Conservation (phyloP, 805 yeast species). For the Ascoidea asiatica region DNA sequence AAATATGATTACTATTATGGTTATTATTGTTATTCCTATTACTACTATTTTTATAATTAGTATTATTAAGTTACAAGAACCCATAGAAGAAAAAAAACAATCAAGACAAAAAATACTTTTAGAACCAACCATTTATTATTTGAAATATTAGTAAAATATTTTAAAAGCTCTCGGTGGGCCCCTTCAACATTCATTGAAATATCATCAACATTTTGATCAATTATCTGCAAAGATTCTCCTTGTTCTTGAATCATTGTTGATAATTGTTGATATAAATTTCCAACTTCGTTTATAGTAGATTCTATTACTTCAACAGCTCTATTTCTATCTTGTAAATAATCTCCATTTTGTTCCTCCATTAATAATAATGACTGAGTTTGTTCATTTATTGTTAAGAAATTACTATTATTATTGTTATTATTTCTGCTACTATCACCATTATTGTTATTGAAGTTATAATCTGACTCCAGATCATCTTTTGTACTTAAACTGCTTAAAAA, state of each 20-base stretch:
- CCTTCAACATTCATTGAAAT: slow-evolving; percentile 80
- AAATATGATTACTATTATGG: too few species aligned
- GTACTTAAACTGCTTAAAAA: neutral
- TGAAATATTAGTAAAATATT: slow-evolving; percentile 77
- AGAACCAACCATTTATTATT: slow-evolving; percentile 88
- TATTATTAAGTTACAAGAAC: slow-evolving; percentile 47
- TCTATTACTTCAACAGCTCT: slow-evolving; percentile 94
- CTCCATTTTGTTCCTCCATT: slow-evolving; percentile 67
- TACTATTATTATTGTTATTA: slow-evolving; percentile 10
- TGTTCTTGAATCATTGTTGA: slow-evolving; percentile 98
- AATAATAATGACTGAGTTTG: slow-evolving; percentile 74
- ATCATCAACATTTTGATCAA: slow-evolving; percentile 91
- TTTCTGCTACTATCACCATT: slow-evolving; percentile 10
- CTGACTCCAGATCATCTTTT: neutral
- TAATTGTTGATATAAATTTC: slow-evolving; percentile 83
- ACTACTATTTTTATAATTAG: too few species aligned
- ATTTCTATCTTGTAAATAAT: slow-evolving; percentile 71
- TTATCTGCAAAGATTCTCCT: slow-evolving; percentile 90
- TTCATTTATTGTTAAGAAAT: slow-evolving; percentile 58
- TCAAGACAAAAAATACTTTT: slow-evolving; percentile 77
- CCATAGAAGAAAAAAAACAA: slow-evolving; percentile 67
- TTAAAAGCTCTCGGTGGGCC: slow-evolving; percentile 86
- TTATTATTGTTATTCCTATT: too few species aligned
- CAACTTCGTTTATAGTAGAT: slow-evolving; percentile 93
- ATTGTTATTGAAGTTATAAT: slow-evolving; percentile 9